A percentile compares a stretch with the other conserved stretches of the same genome.
Evolutionary conservation across 148 eudicot genomes (phyloP).

Genomic region (Mesembryanthemum crystallinum): DNA sequence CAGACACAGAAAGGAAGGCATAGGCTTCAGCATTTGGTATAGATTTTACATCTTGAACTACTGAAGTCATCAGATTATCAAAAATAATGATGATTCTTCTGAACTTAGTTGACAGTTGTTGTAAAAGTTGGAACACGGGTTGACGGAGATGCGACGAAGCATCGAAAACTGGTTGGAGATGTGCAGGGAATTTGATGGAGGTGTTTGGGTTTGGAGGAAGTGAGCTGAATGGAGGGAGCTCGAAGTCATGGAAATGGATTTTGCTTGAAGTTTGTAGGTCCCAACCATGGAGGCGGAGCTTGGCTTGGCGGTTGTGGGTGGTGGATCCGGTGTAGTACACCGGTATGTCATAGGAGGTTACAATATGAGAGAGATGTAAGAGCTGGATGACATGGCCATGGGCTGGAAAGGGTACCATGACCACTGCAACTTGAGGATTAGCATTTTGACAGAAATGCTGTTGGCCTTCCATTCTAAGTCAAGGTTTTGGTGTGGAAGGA

Average conservation of each 20-base stretch:
- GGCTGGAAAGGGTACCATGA: constrained; percentile 61
- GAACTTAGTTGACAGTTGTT: constrained; percentile 14
- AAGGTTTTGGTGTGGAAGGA: not conserved
- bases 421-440: constrained; percentile 21
- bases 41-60: constrained; percentile 24
- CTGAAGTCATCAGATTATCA: constrained; percentile 25
- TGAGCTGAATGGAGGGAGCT: not conserved
- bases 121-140: constrained; percentile 22
- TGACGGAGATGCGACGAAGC: constrained; percentile 12
- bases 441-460: constrained; percentile 25
- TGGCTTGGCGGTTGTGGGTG: constrained; percentile 48
- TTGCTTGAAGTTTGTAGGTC: constrained; percentile 17
- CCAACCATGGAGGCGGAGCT: constrained; percentile 39
- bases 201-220: not conserved
- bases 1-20: constrained; percentile 17
- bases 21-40: constrained; percentile 33
- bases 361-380: constrained; percentile 56
- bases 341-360: constrained; percentile 44
- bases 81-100: constrained; percentile 25
- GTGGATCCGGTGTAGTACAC: constrained; percentile 46
- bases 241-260: constrained; percentile 52
- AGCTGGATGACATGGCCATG: constrained; percentile 78
- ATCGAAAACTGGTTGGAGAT: not conserved
- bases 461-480: constrained; percentile 15
- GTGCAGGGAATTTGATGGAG: not conserved